These are phyloP conservation scores for Oryza coarctata DNA, from an alignment of 176 grass and related monocot species.

Conservation along the genomic window DNA sequence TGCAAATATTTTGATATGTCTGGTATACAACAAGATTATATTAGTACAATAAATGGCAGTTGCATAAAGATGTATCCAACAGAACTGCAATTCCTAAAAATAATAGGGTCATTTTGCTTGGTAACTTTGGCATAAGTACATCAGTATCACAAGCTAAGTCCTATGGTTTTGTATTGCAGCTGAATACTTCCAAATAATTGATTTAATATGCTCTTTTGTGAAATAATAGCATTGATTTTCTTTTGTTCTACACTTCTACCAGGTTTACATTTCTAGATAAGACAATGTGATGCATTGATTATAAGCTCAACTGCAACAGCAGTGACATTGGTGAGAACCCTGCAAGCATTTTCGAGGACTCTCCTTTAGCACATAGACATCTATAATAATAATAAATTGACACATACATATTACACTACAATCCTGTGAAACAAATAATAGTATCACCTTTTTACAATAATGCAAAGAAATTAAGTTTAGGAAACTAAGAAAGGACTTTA, in stretches of 20 bases:
- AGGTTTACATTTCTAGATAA: constrained; percentile 17
- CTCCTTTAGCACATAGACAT: neutral
- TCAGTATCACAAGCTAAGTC: neutral
- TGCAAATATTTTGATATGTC: constrained; percentile 56
- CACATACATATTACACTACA: neutral
- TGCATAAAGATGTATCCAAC: neutral
- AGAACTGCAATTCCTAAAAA: neutral
- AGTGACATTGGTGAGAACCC: neutral
- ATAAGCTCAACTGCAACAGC: neutral
- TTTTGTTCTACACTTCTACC: neutral
- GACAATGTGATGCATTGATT: constrained; percentile 1
- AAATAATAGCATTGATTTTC: neutral
- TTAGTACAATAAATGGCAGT: neutral
- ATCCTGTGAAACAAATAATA: neutral
- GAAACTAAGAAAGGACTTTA: constrained; percentile 10
- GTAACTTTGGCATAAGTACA: neutral
- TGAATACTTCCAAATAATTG: neutral
- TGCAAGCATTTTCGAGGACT: neutral
- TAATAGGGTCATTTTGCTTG: neutral
- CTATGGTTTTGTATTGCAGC: neutral
- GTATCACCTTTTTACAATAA: constrained; percentile 13
- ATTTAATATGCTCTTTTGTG: neutral
- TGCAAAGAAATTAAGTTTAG: neutral
- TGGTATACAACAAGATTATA: neutral
- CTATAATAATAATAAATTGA: neutral